Conservation (phyloP, 169 alveolate genomes). For the Plasmodium gaboni region DNA sequence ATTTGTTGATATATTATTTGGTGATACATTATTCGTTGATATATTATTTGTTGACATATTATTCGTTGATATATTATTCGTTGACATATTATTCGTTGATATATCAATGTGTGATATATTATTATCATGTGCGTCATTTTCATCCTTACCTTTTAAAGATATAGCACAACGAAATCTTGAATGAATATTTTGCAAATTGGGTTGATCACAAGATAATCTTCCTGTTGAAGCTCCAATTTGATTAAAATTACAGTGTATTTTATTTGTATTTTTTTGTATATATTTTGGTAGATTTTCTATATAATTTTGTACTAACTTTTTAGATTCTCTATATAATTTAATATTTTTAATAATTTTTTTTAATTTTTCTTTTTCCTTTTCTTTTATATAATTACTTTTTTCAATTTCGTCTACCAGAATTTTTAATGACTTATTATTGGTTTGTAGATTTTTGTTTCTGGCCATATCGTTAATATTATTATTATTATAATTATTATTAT, state of each 20-base stretch:
- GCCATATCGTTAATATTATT: slow-evolving; percentile 69
- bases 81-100: too few relatives aligned
- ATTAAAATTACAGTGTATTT: slow-evolving; percentile 77
- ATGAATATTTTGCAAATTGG: slow-evolving; percentile 82
- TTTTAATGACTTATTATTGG: slow-evolving; percentile 68
- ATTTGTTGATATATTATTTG: too few relatives aligned
- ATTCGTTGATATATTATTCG: background rate
- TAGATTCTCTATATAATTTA: slow-evolving; percentile 73
- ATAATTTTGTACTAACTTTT: slow-evolving; percentile 70
- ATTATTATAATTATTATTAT: slow-evolving; percentile 5
- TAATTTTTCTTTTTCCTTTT: slow-evolving; percentile 58
- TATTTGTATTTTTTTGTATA: slow-evolving; percentile 74
- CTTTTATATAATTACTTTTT: slow-evolving; percentile 14
- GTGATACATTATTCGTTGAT: background rate
- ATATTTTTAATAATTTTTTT: slow-evolving; percentile 69
- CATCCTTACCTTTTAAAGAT: slow-evolving; percentile 21
- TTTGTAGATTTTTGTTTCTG: slow-evolving; percentile 40
- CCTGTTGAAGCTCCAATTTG: slow-evolving; percentile 85
- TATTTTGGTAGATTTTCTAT: slow-evolving; percentile 70
- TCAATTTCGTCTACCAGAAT: slow-evolving; percentile 65
- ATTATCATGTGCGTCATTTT: background rate
- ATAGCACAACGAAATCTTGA: slow-evolving; percentile 67
- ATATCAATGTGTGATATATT: too few relatives aligned
- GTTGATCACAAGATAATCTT: slow-evolving; percentile 80
- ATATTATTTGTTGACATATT: too few relatives aligned